Percentiles rank a stretch among this genome's conserved stretches.
Conservation (phyloP, 805 yeast genomes). For the Hanseniaspora singularis region DNA sequence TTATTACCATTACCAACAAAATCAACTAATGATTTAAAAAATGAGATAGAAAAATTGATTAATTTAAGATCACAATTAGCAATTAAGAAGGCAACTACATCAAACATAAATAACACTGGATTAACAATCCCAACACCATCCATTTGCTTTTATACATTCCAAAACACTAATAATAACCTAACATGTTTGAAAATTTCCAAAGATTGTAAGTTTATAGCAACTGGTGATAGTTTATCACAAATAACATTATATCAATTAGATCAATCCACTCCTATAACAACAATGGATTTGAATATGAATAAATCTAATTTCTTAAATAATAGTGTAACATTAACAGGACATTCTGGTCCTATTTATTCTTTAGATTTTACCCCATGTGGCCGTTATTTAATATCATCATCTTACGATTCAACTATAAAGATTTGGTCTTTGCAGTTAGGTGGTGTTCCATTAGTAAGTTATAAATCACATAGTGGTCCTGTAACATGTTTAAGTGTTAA, state of each 20-base stretch:
- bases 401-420: conserved; percentile 86
- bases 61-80: conserved; percentile 54
- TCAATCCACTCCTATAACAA: conserved; percentile 16
- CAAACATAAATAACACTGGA: background rate
- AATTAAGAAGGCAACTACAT: conserved; percentile 23
- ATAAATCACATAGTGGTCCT: conserved; percentile 92
- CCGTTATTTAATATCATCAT: conserved; percentile 62
- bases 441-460: conserved; percentile 68
- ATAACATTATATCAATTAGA: conserved; percentile 8
- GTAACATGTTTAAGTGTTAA: conserved; percentile 95
- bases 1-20: conserved; percentile 75
- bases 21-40: conserved; percentile 64
- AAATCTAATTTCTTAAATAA: conserved; percentile 26
- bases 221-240: conserved; percentile 42
- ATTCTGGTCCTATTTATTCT: conserved; percentile 88
- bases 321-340: conserved; percentile 58
- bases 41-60: conserved; percentile 67
- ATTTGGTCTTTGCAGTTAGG: conserved; percentile 90
- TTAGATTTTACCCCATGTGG: conserved; percentile 84
- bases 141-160: conserved; percentile 96
- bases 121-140: conserved; percentile 63
- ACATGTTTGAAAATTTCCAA: conserved; percentile 79
- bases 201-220: conserved; percentile 78
- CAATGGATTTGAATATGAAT: conserved; percentile 24
- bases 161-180: conserved; percentile 80